A percentile compares a stretch with the other conserved stretches of the same genome.
These are phyloP conservation scores for Linnemannia zychae DNA, from an alignment of 192 early-diverging fungal genomes.

Conservation along the genomic window DNA sequence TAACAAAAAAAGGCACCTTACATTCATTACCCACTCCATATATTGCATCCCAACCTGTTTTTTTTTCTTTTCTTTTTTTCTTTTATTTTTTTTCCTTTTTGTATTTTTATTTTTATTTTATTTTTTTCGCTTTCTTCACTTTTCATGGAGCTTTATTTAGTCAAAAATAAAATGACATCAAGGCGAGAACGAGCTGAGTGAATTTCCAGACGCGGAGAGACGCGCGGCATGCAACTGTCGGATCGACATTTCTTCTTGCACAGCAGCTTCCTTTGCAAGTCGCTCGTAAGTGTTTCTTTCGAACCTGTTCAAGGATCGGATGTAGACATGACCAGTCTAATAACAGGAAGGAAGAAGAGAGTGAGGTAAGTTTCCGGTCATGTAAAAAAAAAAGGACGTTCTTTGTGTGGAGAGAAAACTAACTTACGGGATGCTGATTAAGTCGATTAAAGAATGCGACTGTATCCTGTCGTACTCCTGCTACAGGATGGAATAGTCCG, in stretches of 20 bases:
- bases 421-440: slow-evolving; percentile 72
- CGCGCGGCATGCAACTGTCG: slow-evolving; percentile 20
- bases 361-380: background rate
- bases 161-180: background rate
- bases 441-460: slow-evolving; percentile 83
- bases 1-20: background rate
- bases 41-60: too few relatives aligned
- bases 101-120: too few relatives aligned
- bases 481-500: slow-evolving; percentile 84
- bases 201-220: slow-evolving; percentile 26
- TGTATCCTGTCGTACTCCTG: slow-evolving; percentile 74
- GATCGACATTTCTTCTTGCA: slow-evolving; percentile 25
- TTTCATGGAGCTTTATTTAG: too few relatives aligned
- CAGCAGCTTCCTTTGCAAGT: slow-evolving; percentile 27
- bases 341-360: background rate
- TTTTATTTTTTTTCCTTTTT: slow-evolving; percentile 10
- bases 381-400: background rate
- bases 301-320: slow-evolving; percentile 42
- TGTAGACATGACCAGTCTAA: slow-evolving; percentile 51
- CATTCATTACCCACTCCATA: background rate
- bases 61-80: too few relatives aligned
- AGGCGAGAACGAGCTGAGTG: slow-evolving; percentile 16
- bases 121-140: too few relatives aligned
- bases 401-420: too few relatives aligned
- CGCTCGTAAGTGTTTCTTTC: slow-evolving; percentile 52